Evolutionary conservation across 1,284 basidiomycete species (phyloP).

Genomic region (Erythrobasidium hasegawianum): DNA sequence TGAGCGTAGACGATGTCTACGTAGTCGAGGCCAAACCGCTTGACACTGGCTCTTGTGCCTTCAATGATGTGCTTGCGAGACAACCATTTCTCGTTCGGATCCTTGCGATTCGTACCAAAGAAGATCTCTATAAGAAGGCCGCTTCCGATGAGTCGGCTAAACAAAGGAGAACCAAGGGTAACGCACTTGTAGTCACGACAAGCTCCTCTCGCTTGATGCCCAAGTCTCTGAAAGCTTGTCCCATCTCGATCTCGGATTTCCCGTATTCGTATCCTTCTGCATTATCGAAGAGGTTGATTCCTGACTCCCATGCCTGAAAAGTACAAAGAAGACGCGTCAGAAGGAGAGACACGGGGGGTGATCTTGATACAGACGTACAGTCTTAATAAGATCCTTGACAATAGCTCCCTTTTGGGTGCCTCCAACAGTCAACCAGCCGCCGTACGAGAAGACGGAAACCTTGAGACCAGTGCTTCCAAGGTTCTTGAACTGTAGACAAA

Average conservation of each 20-base stretch:
- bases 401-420: constrained; percentile 31
- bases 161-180: constrained; percentile 50
- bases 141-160: constrained; percentile 38
- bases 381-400: constrained; percentile 35
- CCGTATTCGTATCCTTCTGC: constrained; percentile 33
- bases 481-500: constrained; percentile 2
- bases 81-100: constrained; percentile 46
- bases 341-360: neutral
- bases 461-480: constrained; percentile 22
- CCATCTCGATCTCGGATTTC: constrained; percentile 37
- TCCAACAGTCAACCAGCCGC: constrained; percentile 24
- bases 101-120: constrained; percentile 47
- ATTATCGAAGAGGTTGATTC: constrained; percentile 36
- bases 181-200: constrained; percentile 55
- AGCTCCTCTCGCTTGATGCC: constrained; percentile 48
- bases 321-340: too few relatives aligned
- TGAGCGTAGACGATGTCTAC: constrained; percentile 59
- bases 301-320: constrained; percentile 12
- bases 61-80: constrained; percentile 57
- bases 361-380: neutral
- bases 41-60: constrained; percentile 45
- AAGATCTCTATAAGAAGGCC: constrained; percentile 50
- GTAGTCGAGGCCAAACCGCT: constrained; percentile 45
- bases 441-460: constrained; percentile 35
- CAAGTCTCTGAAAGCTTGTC: constrained; percentile 49